These are phyloP conservation scores for Tetracladium setigerum DNA, from an alignment of 495 filamentous ascomycete species.

Conservation along the genomic window DNA sequence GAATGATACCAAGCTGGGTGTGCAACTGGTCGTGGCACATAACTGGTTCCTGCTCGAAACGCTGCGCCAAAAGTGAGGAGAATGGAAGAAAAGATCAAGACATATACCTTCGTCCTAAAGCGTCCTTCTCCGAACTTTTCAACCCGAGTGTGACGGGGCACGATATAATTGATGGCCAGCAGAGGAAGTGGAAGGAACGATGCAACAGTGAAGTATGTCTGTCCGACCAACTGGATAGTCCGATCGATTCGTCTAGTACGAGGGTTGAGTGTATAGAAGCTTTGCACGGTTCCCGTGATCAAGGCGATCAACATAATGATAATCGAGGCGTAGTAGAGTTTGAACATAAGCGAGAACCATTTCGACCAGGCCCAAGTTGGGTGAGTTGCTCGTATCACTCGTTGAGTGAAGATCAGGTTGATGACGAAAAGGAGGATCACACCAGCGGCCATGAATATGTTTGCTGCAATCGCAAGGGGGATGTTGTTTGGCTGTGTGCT, in stretches of 20 bases:
- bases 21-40: conserved; percentile 40
- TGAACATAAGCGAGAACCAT: conserved; percentile 40
- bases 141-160: conserved; percentile 37
- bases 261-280: conserved; percentile 54
- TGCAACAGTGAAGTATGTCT: conserved; percentile 60
- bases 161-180: conserved; percentile 41
- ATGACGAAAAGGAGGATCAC: conserved; percentile 72
- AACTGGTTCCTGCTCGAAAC: conserved; percentile 56
- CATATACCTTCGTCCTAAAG: conserved; percentile 54
- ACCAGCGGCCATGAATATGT: conserved; percentile 70
- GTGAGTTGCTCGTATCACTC: conserved; percentile 66
- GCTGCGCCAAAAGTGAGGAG: conserved; percentile 63
- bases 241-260: conserved; percentile 42
- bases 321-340: conserved; percentile 53
- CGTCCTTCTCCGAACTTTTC: conserved; percentile 69
- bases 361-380: conserved; percentile 63
- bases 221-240: conserved; percentile 58
- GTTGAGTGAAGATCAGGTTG: conserved; percentile 73
- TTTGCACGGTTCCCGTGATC: conserved; percentile 57
- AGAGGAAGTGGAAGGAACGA: conserved; percentile 70
- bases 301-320: conserved; percentile 56
- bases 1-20: conserved; percentile 60
- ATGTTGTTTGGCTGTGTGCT: conserved; percentile 37
- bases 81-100: conserved; percentile 46
- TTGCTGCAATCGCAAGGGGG: conserved; percentile 57